These are phyloP conservation scores for Apiotrichum montevideense DNA, from an alignment of 1,284 basidiomycete genomes.

Conservation along the genomic window DNA sequence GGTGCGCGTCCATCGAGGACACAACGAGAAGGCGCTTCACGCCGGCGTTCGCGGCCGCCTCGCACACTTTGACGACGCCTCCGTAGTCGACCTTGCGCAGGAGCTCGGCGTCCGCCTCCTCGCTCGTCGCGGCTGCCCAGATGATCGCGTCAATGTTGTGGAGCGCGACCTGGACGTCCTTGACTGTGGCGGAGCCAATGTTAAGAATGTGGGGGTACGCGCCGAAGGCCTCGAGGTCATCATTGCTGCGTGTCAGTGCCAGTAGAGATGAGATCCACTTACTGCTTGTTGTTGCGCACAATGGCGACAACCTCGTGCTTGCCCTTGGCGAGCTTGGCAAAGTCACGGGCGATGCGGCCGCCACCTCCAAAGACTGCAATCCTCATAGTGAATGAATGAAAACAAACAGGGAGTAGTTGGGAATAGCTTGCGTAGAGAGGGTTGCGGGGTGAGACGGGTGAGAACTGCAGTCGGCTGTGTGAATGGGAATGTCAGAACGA, in stretches of 20 bases:
- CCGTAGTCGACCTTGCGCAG: slow-evolving; percentile 3
- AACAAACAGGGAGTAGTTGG: too few species aligned
- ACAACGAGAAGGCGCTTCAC: background rate
- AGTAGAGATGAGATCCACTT: background rate
- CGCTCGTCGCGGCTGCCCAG: background rate
- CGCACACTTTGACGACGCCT: background rate
- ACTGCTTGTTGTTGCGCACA: slow-evolving; percentile 2
- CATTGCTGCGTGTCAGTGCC: background rate
- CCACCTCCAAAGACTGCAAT: background rate
- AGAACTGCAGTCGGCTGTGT: too few species aligned
- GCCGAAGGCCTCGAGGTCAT: background rate
- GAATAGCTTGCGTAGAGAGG: too few species aligned
- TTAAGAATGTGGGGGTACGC: background rate
- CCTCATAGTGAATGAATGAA: background rate
- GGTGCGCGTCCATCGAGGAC: background rate
- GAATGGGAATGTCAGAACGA: too few species aligned
- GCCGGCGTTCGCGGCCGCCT: background rate
- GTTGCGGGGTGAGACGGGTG: too few species aligned
- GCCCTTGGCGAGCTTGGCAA: background rate
- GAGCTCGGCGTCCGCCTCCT: background rate
- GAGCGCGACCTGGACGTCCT: background rate
- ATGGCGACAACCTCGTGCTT: background rate
- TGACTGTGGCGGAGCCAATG: background rate
- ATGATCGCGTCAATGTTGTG: background rate
- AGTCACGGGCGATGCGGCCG: background rate